Base-by-base conservation (phyloP, 768 basidiomycete genomes). In the Phylloporus scabripes region DNA sequence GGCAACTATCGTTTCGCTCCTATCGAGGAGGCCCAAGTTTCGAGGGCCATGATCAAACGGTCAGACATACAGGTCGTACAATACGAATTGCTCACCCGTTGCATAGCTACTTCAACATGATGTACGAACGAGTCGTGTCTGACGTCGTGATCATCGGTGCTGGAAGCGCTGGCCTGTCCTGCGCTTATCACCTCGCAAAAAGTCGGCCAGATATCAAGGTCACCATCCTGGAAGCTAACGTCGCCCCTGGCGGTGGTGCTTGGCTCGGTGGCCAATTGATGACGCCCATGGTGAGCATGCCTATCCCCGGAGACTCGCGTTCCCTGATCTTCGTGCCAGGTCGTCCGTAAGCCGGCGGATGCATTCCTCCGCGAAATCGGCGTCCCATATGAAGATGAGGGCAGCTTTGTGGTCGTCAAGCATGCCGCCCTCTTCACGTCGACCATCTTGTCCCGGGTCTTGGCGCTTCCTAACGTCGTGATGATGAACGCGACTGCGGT, bases 401-500 rank as follows among this genome's bases (percentile, higher is more conserved):
- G 85, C 47, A 53, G 74, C 24, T 88, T 82, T 60, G 85, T 87
- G 52, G 81, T 91, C 53, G 86, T 91, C 56, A 86, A 87, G 63
- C 87, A 89, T 56, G 85, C 87, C 1, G 87, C 86, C 0, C 72
- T 89, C 52, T 89, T 89, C 74, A 91, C 87, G 2, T 81, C 85
- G 12, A 88, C 86, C 1, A 65, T 88, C 40, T 71, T 91, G 32
- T 82, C 83, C 49, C 78, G 79, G 41, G 83, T 87, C 47, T 78
- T 87, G 51, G 74, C 81, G 11, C 69, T 82, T 56, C 81, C 82
- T 14, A 87, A 87, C 56, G 82, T 87, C 43, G 78, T 83, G 28
- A 66, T 87, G 67, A 78, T 87, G 74, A 87, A 87, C 67, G 84
- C 84, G 21, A 89, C 86, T 3, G 81, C 85, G 7, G 84, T 85